Evolutionary conservation across 2,329 filamentous ascomycete genomes (phyloP).

Genomic region (Talaromyces sp.): DNA sequence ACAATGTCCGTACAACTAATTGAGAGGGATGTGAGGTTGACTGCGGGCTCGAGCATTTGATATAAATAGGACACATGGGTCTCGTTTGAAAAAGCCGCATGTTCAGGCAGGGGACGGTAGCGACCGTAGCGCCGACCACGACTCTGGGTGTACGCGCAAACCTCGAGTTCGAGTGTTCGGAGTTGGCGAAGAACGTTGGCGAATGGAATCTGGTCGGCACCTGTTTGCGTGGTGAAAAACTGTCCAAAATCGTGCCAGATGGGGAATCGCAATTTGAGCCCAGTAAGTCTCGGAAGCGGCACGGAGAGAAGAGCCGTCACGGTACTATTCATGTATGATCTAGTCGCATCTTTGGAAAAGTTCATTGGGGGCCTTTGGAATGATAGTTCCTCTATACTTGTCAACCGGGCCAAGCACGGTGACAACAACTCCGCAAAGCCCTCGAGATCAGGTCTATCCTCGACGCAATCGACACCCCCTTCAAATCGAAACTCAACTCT

Average conservation of each 20-base stretch:
- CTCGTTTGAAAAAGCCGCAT: background rate
- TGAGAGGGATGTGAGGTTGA: background rate
- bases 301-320: background rate
- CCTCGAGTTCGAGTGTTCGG: background rate
- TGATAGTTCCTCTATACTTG: background rate
- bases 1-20: background rate
- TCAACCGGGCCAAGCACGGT: background rate
- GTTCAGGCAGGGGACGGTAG: background rate
- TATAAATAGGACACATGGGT: background rate
- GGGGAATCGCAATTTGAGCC: background rate
- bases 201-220: background rate
- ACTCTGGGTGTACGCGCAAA: background rate
- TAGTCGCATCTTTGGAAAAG: background rate
- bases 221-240: background rate
- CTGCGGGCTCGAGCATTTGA: background rate
- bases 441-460: background rate
- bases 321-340: background rate
- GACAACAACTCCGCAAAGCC: background rate
- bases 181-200: background rate
- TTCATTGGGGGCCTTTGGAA: background rate
- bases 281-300: background rate
- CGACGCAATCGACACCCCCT: background rate
- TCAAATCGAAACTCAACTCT: background rate
- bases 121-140: background rate
- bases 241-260: background rate